phyloP scores from a whole-genome alignment of 129 eudicot species.

The Escallonia herrerae region DNA sequence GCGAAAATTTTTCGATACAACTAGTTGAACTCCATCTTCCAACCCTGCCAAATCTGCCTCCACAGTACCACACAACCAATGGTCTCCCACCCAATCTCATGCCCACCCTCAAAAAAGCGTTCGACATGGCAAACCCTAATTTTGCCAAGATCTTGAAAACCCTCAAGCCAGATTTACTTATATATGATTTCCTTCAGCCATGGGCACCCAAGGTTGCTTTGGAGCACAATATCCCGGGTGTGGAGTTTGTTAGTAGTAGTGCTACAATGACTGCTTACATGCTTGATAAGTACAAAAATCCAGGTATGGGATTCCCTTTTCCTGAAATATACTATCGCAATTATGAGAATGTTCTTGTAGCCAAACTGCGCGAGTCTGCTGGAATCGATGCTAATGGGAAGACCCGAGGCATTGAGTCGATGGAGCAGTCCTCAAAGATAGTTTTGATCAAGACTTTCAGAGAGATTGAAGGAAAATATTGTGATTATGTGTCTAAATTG shows the following conservation, averaged over 20 bases:
- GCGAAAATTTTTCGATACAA: constrained; percentile 5
- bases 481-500: constrained; percentile 11
- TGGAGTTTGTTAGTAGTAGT: constrained; percentile 8
- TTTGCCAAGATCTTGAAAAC: constrained; percentile 19
- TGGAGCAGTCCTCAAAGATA: constrained; percentile 4
- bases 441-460: constrained; percentile 14
- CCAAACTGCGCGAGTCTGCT: not conserved
- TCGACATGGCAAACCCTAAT: constrained; percentile 6
- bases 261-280: not conserved
- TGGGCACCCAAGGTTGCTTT: constrained; percentile 22
- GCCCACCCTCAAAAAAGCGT: constrained; percentile 12
- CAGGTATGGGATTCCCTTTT: constrained; percentile 14
- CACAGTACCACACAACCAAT: constrained; percentile 38
- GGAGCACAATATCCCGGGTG: constrained; percentile 11
- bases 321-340: constrained; percentile 9
- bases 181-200: constrained; percentile 22
- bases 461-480: constrained; percentile 36
- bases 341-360: constrained; percentile 3
- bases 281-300: not conserved
- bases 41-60: constrained; percentile 29
- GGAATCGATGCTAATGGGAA: not conserved
- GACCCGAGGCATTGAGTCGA: not conserved
- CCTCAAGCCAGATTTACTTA: constrained; percentile 19
- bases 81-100: constrained; percentile 41
- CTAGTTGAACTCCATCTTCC: constrained; percentile 34